Evolutionary conservation across 2,329 filamentous ascomycete species (phyloP).

Genomic region (Raffaelea arxii): DNA sequence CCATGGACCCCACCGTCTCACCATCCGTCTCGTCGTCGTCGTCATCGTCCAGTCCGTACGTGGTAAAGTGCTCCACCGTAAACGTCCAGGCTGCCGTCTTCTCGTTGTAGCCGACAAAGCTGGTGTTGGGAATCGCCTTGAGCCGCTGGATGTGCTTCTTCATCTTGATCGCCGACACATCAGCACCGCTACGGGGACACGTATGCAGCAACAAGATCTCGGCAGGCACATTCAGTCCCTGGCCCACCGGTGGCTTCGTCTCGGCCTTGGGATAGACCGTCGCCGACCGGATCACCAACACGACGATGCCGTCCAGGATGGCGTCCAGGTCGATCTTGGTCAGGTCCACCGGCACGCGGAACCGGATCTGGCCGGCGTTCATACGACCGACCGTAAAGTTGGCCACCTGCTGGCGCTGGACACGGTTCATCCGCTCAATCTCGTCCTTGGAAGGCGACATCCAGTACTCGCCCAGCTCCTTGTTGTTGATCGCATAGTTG

Average conservation of each 20-base stretch:
- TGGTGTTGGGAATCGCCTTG: slow-evolving; percentile 68
- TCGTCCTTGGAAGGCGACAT: slow-evolving; percentile 69
- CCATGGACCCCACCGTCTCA: slow-evolving; percentile 30
- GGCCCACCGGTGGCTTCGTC: slow-evolving; percentile 75
- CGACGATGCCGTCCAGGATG: slow-evolving; percentile 68
- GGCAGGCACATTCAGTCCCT: slow-evolving; percentile 85
- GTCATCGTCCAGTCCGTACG: slow-evolving; percentile 77
- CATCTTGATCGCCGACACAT: slow-evolving; percentile 38
- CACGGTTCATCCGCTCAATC: slow-evolving; percentile 67
- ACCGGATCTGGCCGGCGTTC: slow-evolving; percentile 71
- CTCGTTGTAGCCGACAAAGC: slow-evolving; percentile 70
- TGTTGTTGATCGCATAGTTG: slow-evolving; percentile 22
- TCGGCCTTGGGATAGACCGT: slow-evolving; percentile 75
- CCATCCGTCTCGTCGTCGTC: slow-evolving; percentile 61
- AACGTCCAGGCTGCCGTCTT: slow-evolving; percentile 85
- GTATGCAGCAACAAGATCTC: slow-evolving; percentile 84
- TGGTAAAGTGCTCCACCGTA: slow-evolving; percentile 91
- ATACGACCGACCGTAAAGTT: slow-evolving; percentile 76
- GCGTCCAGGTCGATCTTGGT: slow-evolving; percentile 69
- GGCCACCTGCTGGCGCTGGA: slow-evolving; percentile 64
- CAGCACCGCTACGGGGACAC: slow-evolving; percentile 68
- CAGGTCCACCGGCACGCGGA: slow-evolving; percentile 75
- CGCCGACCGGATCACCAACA: slow-evolving; percentile 65
- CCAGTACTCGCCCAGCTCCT: slow-evolving; percentile 63
- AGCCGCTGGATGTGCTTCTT: slow-evolving; percentile 73